Evolutionary conservation across 2,329 filamentous ascomycete species (phyloP), one percentile per base, ranked within the genome.

Genomic region (Diplocarpon rosae): DNA sequence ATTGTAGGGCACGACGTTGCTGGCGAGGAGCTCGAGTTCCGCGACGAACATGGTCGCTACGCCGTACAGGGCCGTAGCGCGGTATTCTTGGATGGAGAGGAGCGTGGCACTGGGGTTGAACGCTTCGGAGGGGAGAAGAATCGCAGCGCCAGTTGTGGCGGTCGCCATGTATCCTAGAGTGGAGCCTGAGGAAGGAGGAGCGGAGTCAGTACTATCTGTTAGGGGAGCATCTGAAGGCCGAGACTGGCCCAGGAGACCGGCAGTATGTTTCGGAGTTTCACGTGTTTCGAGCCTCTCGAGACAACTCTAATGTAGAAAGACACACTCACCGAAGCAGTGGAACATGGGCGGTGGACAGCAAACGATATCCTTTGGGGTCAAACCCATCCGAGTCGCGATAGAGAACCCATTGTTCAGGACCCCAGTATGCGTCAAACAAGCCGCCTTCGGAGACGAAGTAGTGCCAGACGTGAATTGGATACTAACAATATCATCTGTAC

Each of bases 81-180:
- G 62, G 51, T 74, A 69, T 46, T 72, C 71, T 44, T 56, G 55
- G 7, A 59, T 50, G 1, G 76, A 69, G 46, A 69, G 66, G 0
- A 95, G 70, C 0, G 83, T 75, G 1, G 85, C 85, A 2, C 69
- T 63, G 0, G 90, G 84, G 58, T 95, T 80, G 66, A 96, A 96
- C 0, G 86, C 84, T 56, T 93, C 88, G 8, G 78, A 76, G 0
- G 90, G 86, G 57, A 95, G 89, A 3, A 95, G 75, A 50, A 96
- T 86, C 13, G 81, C 71, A 0, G 85, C 78, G 45, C 88, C 85
- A 47, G 84, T 80, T 0, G 89, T 94, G 0, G 85, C 88, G 0
- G 87, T 92, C 0, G 92, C 90, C 85, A 95, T 93, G 66, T 92
- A 93, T n/a, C 92, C 90, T 1, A 96, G 69, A 7, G 95, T 83